Conservation (phyloP, 2,329 filamentous ascomycete genomes). For the Xylariales sp. region DNA sequence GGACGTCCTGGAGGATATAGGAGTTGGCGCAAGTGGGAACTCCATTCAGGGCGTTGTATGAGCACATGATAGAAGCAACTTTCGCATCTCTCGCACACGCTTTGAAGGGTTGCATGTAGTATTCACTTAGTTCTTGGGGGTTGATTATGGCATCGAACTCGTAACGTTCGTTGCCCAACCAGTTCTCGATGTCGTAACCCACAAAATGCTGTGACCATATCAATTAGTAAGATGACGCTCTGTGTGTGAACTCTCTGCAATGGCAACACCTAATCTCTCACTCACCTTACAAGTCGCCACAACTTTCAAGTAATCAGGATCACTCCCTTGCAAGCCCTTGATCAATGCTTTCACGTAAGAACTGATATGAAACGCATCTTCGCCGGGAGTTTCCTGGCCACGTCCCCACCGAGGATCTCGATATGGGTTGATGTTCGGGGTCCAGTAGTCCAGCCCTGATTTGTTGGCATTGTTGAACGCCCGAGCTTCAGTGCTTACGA, state of each 20-base stretch:
- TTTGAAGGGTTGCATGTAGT: slow-evolving; percentile 63
- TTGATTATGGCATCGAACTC: slow-evolving; percentile 52
- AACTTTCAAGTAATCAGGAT: slow-evolving; percentile 29
- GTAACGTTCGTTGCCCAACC: slow-evolving; percentile 37
- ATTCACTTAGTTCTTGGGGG: slow-evolving; percentile 60
- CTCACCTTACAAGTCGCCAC: slow-evolving; percentile 54
- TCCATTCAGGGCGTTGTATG: slow-evolving; percentile 61
- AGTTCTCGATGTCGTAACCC: slow-evolving; percentile 51
- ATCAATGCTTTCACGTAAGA: slow-evolving; percentile 49
- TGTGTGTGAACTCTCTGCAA: slow-evolving; percentile 4
- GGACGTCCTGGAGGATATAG: slow-evolving; percentile 58
- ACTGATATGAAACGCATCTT: slow-evolving; percentile 36
- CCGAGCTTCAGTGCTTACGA: slow-evolving; percentile 25
- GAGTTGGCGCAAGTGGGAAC: slow-evolving; percentile 58
- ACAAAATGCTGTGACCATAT: too few relatives aligned
- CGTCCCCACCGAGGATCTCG: slow-evolving; percentile 20
- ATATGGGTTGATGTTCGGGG: slow-evolving; percentile 23
- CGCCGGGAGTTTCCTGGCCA: slow-evolving; percentile 23
- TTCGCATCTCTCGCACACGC: slow-evolving; percentile 53
- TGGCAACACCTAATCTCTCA: slow-evolving; percentile 2
- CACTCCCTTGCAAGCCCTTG: slow-evolving; percentile 42
- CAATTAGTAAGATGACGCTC: too few relatives aligned
- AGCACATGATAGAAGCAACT: slow-evolving; percentile 56
- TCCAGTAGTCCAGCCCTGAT: slow-evolving; percentile 22
- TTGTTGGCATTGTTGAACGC: slow-evolving; percentile 26